Conservation (phyloP, 176 grass and related monocot genomes). For the Hyparrhenia diplandra region DNA sequence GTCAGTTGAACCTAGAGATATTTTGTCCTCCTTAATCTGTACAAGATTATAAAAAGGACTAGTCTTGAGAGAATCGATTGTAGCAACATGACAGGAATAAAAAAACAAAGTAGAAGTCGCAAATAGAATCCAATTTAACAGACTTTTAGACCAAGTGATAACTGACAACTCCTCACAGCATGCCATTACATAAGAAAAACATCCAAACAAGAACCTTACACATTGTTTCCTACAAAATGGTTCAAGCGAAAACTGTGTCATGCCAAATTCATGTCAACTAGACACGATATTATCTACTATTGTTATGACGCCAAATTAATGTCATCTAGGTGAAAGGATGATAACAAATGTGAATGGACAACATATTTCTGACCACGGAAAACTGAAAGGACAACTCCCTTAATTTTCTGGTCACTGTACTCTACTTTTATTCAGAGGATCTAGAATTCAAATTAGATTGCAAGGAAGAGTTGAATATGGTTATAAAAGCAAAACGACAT, state of each 20-base stretch:
- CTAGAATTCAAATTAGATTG: not conserved
- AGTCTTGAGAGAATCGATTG: not conserved
- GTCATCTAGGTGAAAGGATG: not conserved
- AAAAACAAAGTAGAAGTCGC: not conserved
- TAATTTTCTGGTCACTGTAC: not conserved
- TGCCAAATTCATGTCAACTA: not conserved
- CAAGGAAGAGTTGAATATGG: not conserved
- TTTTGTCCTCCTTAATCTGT: conserved; percentile 46
- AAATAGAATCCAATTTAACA: not conserved
- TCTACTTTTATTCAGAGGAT: not conserved
- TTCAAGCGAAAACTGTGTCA: not conserved
- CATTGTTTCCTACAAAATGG: too few species aligned
- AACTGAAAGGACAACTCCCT: not conserved
- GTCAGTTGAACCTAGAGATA: conserved; percentile 36
- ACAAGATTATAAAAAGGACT: conserved; percentile 8
- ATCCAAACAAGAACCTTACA: not conserved
- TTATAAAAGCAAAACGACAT: not conserved
- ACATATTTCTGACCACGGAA: not conserved
- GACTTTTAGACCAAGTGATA: not conserved
- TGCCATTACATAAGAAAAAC: not conserved
- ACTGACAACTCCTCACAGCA: not conserved
- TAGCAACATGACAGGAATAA: conserved; percentile 9
- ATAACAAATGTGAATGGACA: not conserved
- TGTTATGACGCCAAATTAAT: not conserved
- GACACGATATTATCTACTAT: not conserved